These are phyloP conservation scores for Sordariomycetes sp. DNA, from an alignment of 2,329 filamentous ascomycete species.

Conservation along the genomic window DNA sequence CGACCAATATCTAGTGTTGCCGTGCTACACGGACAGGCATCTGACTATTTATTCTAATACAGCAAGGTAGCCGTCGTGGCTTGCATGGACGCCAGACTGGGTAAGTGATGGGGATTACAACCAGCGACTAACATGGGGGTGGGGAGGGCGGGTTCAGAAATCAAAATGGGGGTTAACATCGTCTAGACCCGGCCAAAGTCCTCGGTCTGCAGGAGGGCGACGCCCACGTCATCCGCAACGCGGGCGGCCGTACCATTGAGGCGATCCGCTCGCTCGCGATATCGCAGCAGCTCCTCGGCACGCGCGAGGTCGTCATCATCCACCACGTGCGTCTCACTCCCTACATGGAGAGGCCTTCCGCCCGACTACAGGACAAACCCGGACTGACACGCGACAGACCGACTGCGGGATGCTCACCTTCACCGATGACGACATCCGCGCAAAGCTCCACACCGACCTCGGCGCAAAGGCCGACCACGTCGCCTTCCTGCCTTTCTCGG, in stretches of 20 bases:
- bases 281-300: slow-evolving; percentile 53
- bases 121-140: not conserved
- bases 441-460: slow-evolving; percentile 44
- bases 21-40: slow-evolving; percentile 17
- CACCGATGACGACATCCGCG: slow-evolving; percentile 40
- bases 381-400: slow-evolving; percentile 13
- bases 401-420: slow-evolving; percentile 53
- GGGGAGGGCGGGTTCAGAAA: not conserved
- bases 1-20: slow-evolving; percentile 23
- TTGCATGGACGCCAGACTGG: slow-evolving; percentile 64
- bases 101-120: not conserved
- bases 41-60: not conserved
- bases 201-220: slow-evolving; percentile 63
- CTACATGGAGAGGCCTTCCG: slow-evolving; percentile 20
- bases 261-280: slow-evolving; percentile 52
- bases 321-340: slow-evolving; percentile 54
- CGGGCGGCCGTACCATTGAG: slow-evolving; percentile 41
- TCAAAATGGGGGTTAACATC: not conserved
- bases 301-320: slow-evolving; percentile 47
- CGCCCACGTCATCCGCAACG: slow-evolving; percentile 64
- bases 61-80: slow-evolving; percentile 37
- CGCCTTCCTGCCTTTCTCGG: slow-evolving; percentile 53
- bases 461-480: slow-evolving; percentile 34
- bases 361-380: not conserved
- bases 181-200: slow-evolving; percentile 48